phyloP scores from a whole-genome alignment of 2,329 filamentous ascomycete genomes.

The Didymella sp. region DNA sequence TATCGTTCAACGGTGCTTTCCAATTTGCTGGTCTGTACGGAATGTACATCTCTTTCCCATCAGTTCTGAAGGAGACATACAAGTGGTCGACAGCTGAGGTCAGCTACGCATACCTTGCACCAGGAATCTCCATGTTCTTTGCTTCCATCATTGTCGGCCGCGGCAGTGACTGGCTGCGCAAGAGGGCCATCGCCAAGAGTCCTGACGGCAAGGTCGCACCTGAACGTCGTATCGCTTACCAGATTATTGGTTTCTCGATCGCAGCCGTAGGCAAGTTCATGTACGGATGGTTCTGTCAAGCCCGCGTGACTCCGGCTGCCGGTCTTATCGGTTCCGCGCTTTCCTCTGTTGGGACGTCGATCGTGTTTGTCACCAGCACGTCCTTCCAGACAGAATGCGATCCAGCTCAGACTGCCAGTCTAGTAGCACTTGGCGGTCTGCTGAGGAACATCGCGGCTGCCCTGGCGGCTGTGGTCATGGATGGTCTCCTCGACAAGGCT shows the following conservation, averaged over 20 bases:
- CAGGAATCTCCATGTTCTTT: constrained; percentile 43
- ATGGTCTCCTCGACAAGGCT: constrained; percentile 43
- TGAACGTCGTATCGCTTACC: constrained; percentile 51
- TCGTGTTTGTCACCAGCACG: constrained; percentile 54
- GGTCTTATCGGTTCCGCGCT: constrained; percentile 32
- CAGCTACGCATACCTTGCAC: constrained; percentile 50
- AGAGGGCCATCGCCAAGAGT: constrained; percentile 34
- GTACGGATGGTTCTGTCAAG: constrained; percentile 53
- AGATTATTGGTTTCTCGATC: constrained; percentile 52
- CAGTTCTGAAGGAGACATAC: constrained; percentile 40
- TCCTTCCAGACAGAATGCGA: constrained; percentile 54
- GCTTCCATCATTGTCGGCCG: constrained; percentile 51
- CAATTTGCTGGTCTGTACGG: constrained; percentile 39
- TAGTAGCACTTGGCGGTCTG: constrained; percentile 53
- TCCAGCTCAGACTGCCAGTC: constrained; percentile 49
- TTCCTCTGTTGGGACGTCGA: constrained; percentile 49
- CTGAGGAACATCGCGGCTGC: constrained; percentile 53
- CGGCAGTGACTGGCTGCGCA: constrained; percentile 49
- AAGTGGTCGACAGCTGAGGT: constrained; percentile 45
- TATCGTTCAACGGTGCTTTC: constrained; percentile 39
- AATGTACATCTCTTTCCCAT: constrained; percentile 37
- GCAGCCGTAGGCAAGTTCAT: constrained; percentile 50
- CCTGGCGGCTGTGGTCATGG: constrained; percentile 49
- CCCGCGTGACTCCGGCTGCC: constrained; percentile 29
- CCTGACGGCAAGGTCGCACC: constrained; percentile 42